phyloP scores from a whole-genome alignment of 192 early-diverging fungal genomes.

The Podila epigama region DNA sequence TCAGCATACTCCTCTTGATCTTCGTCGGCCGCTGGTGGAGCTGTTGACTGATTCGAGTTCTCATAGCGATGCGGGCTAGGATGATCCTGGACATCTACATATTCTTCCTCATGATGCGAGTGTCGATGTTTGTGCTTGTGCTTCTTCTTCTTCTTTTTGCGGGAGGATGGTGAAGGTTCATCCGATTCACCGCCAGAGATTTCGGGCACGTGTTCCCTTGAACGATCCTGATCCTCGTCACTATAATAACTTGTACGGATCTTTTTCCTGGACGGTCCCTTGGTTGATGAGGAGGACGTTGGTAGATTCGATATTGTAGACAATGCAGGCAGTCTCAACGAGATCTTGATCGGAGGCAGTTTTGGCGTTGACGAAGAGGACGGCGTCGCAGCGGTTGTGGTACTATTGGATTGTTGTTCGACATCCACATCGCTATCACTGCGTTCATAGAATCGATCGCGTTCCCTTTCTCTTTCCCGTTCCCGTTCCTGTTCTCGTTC shows the following conservation, averaged over 20 bases:
- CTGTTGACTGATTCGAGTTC: not conserved
- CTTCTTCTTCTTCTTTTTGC: slow-evolving; percentile 47
- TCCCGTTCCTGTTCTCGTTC: slow-evolving; percentile 14
- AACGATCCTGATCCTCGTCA: not conserved
- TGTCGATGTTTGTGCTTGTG: slow-evolving; percentile 33
- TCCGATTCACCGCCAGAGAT: slow-evolving; percentile 9
- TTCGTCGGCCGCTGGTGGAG: not conserved
- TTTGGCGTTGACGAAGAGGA: slow-evolving; percentile 6
- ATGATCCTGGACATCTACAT: not conserved
- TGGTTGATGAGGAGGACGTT: not conserved
- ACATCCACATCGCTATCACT: not conserved
- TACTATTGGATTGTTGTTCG: too few relatives aligned
- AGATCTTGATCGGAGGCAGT: slow-evolving; percentile 41
- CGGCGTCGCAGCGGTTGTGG: too few relatives aligned
- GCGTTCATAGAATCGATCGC: not conserved
- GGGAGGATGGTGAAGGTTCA: not conserved
- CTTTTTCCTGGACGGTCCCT: slow-evolving; percentile 2
- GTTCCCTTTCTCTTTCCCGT: slow-evolving; percentile 26
- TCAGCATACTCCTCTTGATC: slow-evolving; percentile 2
- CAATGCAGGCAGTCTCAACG: slow-evolving; percentile 21
- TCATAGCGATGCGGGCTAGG: not conserved
- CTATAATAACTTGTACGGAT: not conserved
- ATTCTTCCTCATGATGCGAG: slow-evolving; percentile 8
- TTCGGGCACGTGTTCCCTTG: not conserved
- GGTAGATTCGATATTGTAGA: slow-evolving; percentile 6